Conservation (phyloP, 2,329 filamentous ascomycete species). For the Domatiomyces catenatus region DNA sequence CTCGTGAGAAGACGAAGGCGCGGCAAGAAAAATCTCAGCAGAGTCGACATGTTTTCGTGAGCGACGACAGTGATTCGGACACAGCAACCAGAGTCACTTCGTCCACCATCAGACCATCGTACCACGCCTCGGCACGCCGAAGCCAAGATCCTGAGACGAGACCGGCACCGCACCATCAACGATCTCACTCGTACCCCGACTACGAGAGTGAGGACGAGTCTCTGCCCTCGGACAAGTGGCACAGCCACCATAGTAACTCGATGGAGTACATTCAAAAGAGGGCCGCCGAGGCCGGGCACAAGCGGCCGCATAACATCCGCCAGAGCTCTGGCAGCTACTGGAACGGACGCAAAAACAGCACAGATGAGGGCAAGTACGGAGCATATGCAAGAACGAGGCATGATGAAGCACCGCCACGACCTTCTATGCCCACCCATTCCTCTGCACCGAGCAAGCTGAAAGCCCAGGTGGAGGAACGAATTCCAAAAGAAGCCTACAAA, state of each 20-base stretch:
- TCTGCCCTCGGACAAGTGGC: slow-evolving; percentile 18
- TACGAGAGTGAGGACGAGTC: slow-evolving; percentile 11
- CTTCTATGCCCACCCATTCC: slow-evolving; percentile 23
- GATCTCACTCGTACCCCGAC: slow-evolving; percentile 16
- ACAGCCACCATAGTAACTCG: slow-evolving; percentile 20
- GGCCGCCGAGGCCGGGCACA: slow-evolving; percentile 2
- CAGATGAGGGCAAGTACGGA: slow-evolving; percentile 1
- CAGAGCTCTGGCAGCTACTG: slow-evolving; percentile 2
- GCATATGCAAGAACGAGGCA: slow-evolving; percentile 19
- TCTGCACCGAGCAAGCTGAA: slow-evolving; percentile 20
- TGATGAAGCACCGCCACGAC: slow-evolving; percentile 19
- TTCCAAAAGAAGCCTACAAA: not conserved
- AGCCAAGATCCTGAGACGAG: not conserved
- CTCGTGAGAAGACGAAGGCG: slow-evolving; percentile 29
- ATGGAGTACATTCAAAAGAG: slow-evolving; percentile 24
- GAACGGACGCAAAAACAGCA: not conserved
- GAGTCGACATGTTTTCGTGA: slow-evolving; percentile 18
- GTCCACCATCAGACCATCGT: slow-evolving; percentile 11
- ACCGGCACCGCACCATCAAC: not conserved
- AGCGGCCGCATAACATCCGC: slow-evolving; percentile 1
- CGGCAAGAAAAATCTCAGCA: slow-evolving; percentile 25
- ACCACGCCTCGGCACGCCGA: not conserved
- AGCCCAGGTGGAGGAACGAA: slow-evolving; percentile 11
- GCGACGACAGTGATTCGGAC: slow-evolving; percentile 24
- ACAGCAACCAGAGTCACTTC: slow-evolving; percentile 11